These are phyloP conservation scores for Pseudogymnoascus sp. DNA, from an alignment of 2,329 filamentous ascomycete species.

Conservation along the genomic window DNA sequence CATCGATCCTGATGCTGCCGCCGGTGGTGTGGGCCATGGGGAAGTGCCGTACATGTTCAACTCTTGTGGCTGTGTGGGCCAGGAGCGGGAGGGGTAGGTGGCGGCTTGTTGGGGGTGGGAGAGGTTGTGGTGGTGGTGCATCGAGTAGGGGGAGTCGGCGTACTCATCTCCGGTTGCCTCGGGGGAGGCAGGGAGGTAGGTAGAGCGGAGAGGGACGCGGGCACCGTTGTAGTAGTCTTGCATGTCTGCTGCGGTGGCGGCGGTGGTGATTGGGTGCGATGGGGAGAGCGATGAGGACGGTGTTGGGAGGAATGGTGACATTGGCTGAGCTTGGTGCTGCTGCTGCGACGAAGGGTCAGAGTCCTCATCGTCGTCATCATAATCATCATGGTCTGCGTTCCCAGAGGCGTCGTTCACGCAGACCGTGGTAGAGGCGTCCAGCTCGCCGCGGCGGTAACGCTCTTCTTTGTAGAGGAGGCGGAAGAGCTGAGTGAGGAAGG, in stretches of 20 bases:
- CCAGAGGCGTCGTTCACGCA: background rate
- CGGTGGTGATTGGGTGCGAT: background rate
- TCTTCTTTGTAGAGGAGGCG: conserved; percentile 50
- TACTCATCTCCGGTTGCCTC: background rate
- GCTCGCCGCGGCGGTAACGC: conserved; percentile 45
- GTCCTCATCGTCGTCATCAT: background rate
- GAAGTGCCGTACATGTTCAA: background rate
- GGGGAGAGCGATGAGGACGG: background rate
- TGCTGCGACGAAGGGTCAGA: background rate
- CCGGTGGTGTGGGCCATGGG: background rate
- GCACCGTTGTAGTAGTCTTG: background rate
- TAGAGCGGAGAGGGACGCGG: background rate
- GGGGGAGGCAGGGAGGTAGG: background rate
- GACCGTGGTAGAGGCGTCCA: conserved; percentile 22
- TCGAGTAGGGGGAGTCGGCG: background rate
- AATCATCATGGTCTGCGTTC: background rate
- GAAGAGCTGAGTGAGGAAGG: conserved; percentile 53
- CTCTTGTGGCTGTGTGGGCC: background rate
- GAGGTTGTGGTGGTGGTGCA: background rate
- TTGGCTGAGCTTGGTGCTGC: background rate
- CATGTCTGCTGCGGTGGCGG: background rate
- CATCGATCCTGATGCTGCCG: background rate
- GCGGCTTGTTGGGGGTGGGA: background rate
- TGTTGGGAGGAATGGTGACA: background rate
- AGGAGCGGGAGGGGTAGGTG: background rate